Evolutionary conservation across 306 rosid species (phyloP), one percentile per base, ranked within the genome.

Genomic region (Cucumis melo): DNA sequence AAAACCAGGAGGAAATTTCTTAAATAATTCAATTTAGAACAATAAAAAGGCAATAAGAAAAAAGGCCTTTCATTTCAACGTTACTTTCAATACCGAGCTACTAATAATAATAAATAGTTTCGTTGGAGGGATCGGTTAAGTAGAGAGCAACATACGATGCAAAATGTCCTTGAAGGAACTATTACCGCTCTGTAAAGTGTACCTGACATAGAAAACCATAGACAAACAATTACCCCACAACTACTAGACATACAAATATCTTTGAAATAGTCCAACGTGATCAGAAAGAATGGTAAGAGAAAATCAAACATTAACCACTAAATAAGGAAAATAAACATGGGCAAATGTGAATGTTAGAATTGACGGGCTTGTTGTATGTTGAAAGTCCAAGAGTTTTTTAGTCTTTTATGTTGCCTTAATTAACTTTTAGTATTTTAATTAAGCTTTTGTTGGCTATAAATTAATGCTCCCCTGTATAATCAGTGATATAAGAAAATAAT

Each of bases 131-230:
- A 42, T 42, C 50, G 42, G 29, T 20, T 20, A 29, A 54, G 80
- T 70, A 76, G 78, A 81, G 85, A 82, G 74, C 51, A 60, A 81
- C 98, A 27, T 91, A 93, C 99, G 80, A 94, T 70, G 75, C 97
- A 92, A 87, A 94, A 94, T 10, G 99, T 92, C 85, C 92, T 86
- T 79, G 97, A 90, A 66, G 99, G 97, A 84, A 94, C 90, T 75
- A 92, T 87, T 44, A 93, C 82, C 82, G 99, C 88, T 87, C 83
- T 86, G 88, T 94, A 94, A 76, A 92, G 74, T 67, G 99, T 94
- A 80, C 97, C 98, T 93, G 98, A 85, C 84, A 81, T 15, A 73
- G 36, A 78, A 50, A 83, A 81, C 73, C 24, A 80, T 80, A 78
- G 20, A 29, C n/a, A 71, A 2, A 44, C 0, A 77, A 79, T 71